Conservation (phyloP, 1,284 basidiomycete species). For the Leccinum proliferum region DNA sequence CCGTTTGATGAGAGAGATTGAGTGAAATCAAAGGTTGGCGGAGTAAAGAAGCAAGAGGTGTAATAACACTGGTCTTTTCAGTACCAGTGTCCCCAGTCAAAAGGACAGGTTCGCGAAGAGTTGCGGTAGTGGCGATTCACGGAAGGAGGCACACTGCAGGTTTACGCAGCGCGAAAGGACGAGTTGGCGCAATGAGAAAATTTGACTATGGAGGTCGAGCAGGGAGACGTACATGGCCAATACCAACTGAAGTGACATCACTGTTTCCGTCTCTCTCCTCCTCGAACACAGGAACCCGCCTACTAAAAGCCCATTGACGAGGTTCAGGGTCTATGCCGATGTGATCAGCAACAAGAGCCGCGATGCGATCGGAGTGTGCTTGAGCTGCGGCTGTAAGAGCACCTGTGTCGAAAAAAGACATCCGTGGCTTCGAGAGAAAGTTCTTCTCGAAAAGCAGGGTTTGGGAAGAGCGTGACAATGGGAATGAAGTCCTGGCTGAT, state of each 20-base stretch:
- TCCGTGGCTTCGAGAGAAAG: slow-evolving; percentile 89
- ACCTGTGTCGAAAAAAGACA: slow-evolving; percentile 81
- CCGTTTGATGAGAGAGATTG: slow-evolving; percentile 96
- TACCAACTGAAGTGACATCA: slow-evolving; percentile 43
- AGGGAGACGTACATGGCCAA: slow-evolving; percentile 53
- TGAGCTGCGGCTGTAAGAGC: slow-evolving; percentile 48
- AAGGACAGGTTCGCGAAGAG: slow-evolving; percentile 79
- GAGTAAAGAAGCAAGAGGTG: slow-evolving; percentile 82
- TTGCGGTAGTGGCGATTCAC: slow-evolving; percentile 58
- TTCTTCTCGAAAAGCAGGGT: slow-evolving; percentile 81
- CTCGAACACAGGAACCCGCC: slow-evolving; percentile 66
- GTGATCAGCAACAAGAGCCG: slow-evolving; percentile 52
- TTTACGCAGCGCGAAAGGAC: slow-evolving; percentile 88
- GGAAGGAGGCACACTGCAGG: slow-evolving; percentile 82
- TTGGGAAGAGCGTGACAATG: slow-evolving; percentile 47
- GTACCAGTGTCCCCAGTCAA: slow-evolving; percentile 98
- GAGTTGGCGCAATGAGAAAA: slow-evolving; percentile 29
- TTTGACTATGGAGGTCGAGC: slow-evolving; percentile 30
- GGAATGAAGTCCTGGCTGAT: slow-evolving; percentile 20
- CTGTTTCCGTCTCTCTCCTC: slow-evolving; percentile 65
- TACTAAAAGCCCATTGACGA: slow-evolving; percentile 47
- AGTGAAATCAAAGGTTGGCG: slow-evolving; percentile 79
- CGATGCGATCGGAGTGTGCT: slow-evolving; percentile 45
- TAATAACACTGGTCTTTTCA: slow-evolving; percentile 93
- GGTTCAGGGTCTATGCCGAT: slow-evolving; percentile 65